These are phyloP conservation scores for Pythium scleroteichum DNA, from an alignment of 352 stramenopile species.

Conservation along the genomic window DNA sequence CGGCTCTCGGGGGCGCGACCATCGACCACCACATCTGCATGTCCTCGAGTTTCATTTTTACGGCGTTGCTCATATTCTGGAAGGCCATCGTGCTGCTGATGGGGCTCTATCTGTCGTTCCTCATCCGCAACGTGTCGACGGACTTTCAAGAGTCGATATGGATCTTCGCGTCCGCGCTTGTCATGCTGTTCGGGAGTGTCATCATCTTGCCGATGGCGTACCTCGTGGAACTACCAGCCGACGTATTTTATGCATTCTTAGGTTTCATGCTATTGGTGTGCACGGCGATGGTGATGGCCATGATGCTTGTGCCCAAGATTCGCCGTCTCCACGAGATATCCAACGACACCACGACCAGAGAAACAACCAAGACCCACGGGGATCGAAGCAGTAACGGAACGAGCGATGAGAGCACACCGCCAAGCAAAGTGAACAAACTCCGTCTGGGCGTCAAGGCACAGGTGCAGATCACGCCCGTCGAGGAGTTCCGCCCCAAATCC, in stretches of 20 bases:
- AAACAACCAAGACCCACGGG: background rate
- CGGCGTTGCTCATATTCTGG: constrained; percentile 30
- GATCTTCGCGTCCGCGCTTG: constrained; percentile 33
- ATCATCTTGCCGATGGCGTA: constrained; percentile 45
- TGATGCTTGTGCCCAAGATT: constrained; percentile 34
- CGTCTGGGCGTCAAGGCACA: constrained; percentile 29
- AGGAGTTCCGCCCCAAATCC: constrained; percentile 16
- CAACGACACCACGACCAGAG: background rate
- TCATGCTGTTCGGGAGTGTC: constrained; percentile 32
- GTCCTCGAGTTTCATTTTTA: constrained; percentile 31
- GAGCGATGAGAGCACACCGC: constrained; percentile 3
- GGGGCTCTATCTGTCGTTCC: constrained; percentile 22
- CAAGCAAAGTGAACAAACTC: constrained; percentile 14
- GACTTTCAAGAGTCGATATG: constrained; percentile 28
- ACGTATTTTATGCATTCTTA: constrained; percentile 31
- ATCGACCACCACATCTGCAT: constrained; percentile 9
- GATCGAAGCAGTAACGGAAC: constrained; percentile 4
- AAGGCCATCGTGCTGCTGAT: constrained; percentile 26
- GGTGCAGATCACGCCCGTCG: constrained; percentile 22
- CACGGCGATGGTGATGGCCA: constrained; percentile 26
- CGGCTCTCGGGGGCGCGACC: too few species aligned
- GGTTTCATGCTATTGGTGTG: constrained; percentile 17
- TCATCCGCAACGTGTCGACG: constrained; percentile 23
- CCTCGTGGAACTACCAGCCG: constrained; percentile 32
- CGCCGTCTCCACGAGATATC: constrained; percentile 24